Base-by-base conservation (phyloP, 352 stramenopile genomes). In the Phytopythium cucurbitacearum region DNA sequence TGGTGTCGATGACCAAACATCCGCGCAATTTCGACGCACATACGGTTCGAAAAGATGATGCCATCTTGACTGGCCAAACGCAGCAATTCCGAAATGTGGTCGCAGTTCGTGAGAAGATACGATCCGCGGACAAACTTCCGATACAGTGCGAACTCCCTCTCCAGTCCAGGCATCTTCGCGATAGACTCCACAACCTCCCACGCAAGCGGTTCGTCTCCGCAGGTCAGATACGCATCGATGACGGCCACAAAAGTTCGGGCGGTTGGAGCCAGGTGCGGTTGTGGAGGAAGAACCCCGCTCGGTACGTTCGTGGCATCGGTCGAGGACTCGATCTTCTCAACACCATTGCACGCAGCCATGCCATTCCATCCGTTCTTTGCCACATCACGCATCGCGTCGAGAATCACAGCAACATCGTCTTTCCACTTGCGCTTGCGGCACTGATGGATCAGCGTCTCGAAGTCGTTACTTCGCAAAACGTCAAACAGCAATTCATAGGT, bases 341-440 rank as follows among this genome's bases (percentile, higher is more conserved):
- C 15, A 11, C 9, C 9, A 11, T 9, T 37, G 5, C 10, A 34
- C 21, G 16, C 13, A 3, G 10, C 56, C 9, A 34, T 34, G 35
- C 40, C 28, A 21, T 67, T 32, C 71, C 77, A 88, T 1, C 78
- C 76, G 38, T 72, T 65, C 0, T 71, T 61, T 4, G 73, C 69
- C 8, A 91, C 44, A 12, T 67, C 39, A 5, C 62, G 57, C 74
- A 91, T 89, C 1, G 70, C 72, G 9, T 82, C 55, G 15, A 89
- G 57, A 60, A 88, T 84, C 13, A 85, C 58, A 3, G 54, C 55
- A 9, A 91, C 64, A 45, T 87, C 74, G 35, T 91, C 72, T 40
- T 87, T 89, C 81, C 81, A 91, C 51, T 91, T 91, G 5, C 81
- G 69, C 59, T 91, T 91, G 10, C 81, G 79, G 51, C 81, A 91